Evolutionary conservation across 2,329 filamentous ascomycete genomes (phyloP), one percentile per base, ranked within the genome.

Genomic region (Sporothrix phasma): DNA sequence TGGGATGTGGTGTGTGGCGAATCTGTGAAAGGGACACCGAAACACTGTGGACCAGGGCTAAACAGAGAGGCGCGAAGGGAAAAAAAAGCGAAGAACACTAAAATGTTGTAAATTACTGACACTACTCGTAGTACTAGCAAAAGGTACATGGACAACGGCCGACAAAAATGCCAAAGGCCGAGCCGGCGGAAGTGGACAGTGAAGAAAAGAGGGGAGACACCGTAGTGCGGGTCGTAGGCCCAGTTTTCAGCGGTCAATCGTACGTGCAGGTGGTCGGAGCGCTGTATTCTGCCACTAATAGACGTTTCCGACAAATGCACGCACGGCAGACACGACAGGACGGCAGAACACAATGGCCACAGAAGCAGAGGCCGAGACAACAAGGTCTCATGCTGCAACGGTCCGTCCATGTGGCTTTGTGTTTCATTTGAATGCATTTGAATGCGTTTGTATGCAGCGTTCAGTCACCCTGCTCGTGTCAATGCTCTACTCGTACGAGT

Each of bases 351-450:
- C 31, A 24, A 43, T 34, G 54, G 54, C 54, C 54, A 22, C 24
- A 24, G 37, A 59, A 59, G 54, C 54, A 59, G 54, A 59, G 39
- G 53, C 54, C 54, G 54, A 45, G 22, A 43, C 54, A 39, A 39
- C 39, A 41, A 39, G 53, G 10, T 11, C 6, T 7, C 31, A 34
- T 34, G 10, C 2, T 34, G 10, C 6, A 34, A 54, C 22, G 51
- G 51, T 39, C 31, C 31, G 19, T 29, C 17, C 51, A n/a, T n/a
- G n/a, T 31, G 29, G 11, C 31, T 29, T 19, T 37, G 29, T 54
- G 49, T 37, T 29, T n/a, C n/a, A n/a, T n/a, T n/a, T n/a, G n/a
- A n/a, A n/a, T n/a, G n/a, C n/a, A n/a, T n/a, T n/a, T n/a, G n/a
- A 31, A n/a, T 29, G 0, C 37, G 37, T 41, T 11, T 22, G 29